Base-by-base conservation (phyloP, 139 green algal species). In the Penium margaritaceum region DNA sequence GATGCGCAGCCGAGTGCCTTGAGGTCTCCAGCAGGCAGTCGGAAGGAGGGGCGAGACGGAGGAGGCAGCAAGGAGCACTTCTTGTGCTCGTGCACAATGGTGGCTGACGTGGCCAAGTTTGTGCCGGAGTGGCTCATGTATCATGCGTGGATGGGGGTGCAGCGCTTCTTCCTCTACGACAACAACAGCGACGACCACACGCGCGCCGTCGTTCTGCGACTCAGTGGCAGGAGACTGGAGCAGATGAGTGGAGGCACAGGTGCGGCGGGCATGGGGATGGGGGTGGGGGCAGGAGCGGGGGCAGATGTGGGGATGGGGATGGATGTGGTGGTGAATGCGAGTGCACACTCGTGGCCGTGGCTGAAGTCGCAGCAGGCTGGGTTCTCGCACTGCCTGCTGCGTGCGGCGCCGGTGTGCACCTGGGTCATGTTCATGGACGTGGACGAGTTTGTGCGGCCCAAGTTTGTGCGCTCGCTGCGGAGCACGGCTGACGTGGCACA, bases 101-200 rank as follows among this genome's bases (percentile, higher is more conserved):
- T 76, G 5, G 70, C 29, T 15, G 41, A 76, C 33, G 38, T 34
- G 29, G 68, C 53, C 0, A 76, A 65, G 68, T 67, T 76, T 36
- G 12, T 76, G 37, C 51, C 15, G 15, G 68, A 76, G 41, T 76
- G 68, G 68, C 51, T 76, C 24, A 70, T 70, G 34, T 76, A 76
- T 51, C 68, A 76, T 36, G 53, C 29, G 12, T 54, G 29, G 33
- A 41, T 76, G 46, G 68, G 68, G 29, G 68, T 76, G 32, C 24
- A 44, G 34, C 51, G 68, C 0, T 46, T 76, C 19, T 67, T 76
- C 30, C 33, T 76, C 27, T 76, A 76, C 29, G 68, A 76, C 1
- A 76, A 76, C 51, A 76, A 76, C 51, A 76, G 68, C 38, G 68
- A 76, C 15, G 68, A 76, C 68, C 19, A 68, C 24, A 38, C 62